phyloP scores from a whole-genome alignment of 257 asterid species.

The Rauvolfia tetraphylla region DNA sequence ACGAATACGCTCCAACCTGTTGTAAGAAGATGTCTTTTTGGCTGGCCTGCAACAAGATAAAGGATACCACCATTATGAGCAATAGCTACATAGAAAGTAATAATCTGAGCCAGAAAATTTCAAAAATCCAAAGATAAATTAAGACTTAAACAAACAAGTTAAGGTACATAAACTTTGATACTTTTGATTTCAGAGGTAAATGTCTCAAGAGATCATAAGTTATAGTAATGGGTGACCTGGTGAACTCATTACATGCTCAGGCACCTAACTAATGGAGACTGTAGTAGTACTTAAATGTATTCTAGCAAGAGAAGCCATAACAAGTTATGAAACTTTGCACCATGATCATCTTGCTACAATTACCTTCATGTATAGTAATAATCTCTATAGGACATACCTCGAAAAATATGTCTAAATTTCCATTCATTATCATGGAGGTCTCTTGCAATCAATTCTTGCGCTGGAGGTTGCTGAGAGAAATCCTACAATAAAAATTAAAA shows the following conservation, averaged over 20 bases:
- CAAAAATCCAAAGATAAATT: neutral
- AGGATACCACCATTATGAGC: neutral
- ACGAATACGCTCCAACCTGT: constrained; percentile 87
- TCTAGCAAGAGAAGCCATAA: neutral
- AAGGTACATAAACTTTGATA: neutral
- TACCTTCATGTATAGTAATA: neutral
- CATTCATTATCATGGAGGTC: constrained; percentile 83
- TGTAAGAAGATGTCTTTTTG: constrained; percentile 82
- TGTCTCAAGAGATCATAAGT: neutral
- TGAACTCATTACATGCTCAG: neutral
- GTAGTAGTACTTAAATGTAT: neutral
- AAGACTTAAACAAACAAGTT: neutral
- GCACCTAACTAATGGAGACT: neutral
- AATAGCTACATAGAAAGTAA: neutral
- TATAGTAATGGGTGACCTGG: neutral
- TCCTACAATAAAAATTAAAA: constrained; percentile 37
- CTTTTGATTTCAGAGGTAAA: neutral
- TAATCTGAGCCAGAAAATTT: neutral
- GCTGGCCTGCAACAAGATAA: constrained; percentile 56
- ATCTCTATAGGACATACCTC: constrained; percentile 42
- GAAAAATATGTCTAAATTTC: constrained; percentile 81
- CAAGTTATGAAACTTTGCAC: neutral
- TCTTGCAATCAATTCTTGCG: constrained; percentile 76
- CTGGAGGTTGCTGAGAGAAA: constrained; percentile 73
- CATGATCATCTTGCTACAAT: neutral